These are phyloP conservation scores for Arachnomyces sp. DNA, from an alignment of 2,329 filamentous ascomycete species.

Conservation along the genomic window DNA sequence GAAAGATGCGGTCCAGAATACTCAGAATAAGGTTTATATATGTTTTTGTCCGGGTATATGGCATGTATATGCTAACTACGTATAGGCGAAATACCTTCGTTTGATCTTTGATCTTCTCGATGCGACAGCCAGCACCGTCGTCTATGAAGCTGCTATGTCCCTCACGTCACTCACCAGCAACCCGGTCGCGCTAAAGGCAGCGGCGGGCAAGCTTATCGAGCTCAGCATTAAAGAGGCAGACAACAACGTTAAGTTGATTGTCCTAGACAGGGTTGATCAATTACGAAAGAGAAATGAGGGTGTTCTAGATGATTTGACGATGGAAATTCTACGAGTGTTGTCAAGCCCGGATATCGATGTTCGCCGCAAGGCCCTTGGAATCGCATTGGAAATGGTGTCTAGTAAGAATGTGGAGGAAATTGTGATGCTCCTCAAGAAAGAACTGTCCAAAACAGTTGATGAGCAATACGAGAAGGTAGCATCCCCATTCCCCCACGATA, in stretches of 20 bases:
- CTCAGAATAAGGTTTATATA: constrained; percentile 72
- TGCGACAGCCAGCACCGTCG: constrained; percentile 83
- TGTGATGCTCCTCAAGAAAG: constrained; percentile 91
- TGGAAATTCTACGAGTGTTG: constrained; percentile 93
- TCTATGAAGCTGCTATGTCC: constrained; percentile 95
- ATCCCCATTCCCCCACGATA: background rate
- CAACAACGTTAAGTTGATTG: constrained; percentile 98
- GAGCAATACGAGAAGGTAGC: constrained; percentile 88
- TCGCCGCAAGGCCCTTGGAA: constrained; percentile 76
- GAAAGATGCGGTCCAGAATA: constrained; percentile 91
- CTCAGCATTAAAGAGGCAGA: constrained; percentile 95
- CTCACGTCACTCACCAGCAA: constrained; percentile 90
- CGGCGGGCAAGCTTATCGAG: constrained; percentile 92
- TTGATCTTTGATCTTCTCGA: constrained; percentile 96
- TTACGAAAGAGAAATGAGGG: constrained; percentile 81
- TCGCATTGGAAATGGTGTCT: constrained; percentile 94
- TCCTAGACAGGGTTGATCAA: constrained; percentile 86
- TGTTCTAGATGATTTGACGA: constrained; percentile 83
- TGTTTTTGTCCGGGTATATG: constrained; percentile 1
- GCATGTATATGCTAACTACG: constrained; percentile 18
- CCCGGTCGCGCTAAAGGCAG: constrained; percentile 94
- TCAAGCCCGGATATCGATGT: constrained; percentile 96
- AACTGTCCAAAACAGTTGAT: constrained; percentile 92
- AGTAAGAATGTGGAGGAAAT: constrained; percentile 99
- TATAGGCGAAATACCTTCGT: constrained; percentile 74